Conservation (phyloP, 2,329 filamentous ascomycete species). For the Beauveria medogensis region DNA sequence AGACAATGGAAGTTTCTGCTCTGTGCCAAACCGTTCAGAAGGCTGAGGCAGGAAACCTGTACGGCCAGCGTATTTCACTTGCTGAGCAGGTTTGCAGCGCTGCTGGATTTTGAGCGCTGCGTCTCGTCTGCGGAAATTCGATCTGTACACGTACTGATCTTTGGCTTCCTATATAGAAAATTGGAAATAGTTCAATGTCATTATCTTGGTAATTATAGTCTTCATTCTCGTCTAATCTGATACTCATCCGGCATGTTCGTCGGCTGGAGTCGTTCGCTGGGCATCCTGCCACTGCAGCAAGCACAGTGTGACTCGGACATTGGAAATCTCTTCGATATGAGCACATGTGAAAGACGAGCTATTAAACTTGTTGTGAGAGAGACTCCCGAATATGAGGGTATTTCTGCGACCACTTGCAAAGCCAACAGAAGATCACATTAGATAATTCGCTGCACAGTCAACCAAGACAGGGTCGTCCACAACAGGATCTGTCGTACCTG, state of each 20-base stretch:
- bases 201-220: too few species aligned
- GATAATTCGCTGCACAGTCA: not conserved
- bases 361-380: too few species aligned
- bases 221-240: too few species aligned
- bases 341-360: too few species aligned
- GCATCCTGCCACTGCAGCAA: too few species aligned
- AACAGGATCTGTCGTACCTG: not conserved
- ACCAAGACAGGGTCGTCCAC: not conserved
- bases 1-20: conserved; percentile 4
- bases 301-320: too few species aligned
- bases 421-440: not conserved
- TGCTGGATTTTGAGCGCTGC: conserved; percentile 5
- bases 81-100: conserved; percentile 6
- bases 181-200: not conserved
- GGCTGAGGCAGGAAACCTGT: conserved; percentile 7
- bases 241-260: too few species aligned
- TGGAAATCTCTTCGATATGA: too few species aligned
- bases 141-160: not conserved
- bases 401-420: too few species aligned
- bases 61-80: conserved; percentile 4
- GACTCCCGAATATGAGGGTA: too few species aligned
- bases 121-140: not conserved
- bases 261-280: too few species aligned
- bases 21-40: conserved; percentile 2
- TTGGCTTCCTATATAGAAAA: not conserved